Conservation (phyloP, 1,284 basidiomycete species). For the Microbotryum silenes-acaulis region DNA sequence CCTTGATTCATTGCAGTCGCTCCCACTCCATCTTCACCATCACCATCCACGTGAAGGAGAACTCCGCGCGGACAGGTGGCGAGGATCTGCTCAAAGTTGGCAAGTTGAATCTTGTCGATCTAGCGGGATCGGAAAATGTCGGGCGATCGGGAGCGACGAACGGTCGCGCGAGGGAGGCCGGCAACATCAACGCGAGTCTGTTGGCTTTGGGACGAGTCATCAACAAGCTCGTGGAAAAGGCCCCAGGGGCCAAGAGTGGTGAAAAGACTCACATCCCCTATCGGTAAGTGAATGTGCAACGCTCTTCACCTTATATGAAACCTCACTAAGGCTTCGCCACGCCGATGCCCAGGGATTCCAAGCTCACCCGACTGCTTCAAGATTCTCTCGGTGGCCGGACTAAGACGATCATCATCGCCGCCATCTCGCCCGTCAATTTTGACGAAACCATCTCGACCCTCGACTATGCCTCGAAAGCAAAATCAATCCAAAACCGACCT, state of each 20-base stretch:
- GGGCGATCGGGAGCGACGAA: slow-evolving; percentile 93
- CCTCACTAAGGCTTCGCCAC: neutral
- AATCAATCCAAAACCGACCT: slow-evolving; percentile 91
- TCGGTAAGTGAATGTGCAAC: slow-evolving; percentile 49
- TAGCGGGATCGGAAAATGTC: slow-evolving; percentile 97
- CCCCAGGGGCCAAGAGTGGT: slow-evolving; percentile 3
- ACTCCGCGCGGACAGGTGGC: slow-evolving; percentile 50
- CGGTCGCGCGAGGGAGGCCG: slow-evolving; percentile 89
- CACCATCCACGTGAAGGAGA: slow-evolving; percentile 86
- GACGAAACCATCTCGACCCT: slow-evolving; percentile 97
- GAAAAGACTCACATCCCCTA: slow-evolving; percentile 66
- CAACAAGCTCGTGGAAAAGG: slow-evolving; percentile 85
- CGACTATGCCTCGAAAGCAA: slow-evolving; percentile 92
- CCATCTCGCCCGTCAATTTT: slow-evolving; percentile 86
- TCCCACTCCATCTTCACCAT: slow-evolving; percentile 98
- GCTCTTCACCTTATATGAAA: neutral
- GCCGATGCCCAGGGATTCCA: slow-evolving; percentile 48
- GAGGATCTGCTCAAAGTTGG: slow-evolving; percentile 89
- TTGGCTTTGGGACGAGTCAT: slow-evolving; percentile 94
- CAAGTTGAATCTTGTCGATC: slow-evolving; percentile 93
- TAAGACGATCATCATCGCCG: slow-evolving; percentile 97
- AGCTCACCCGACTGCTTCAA: slow-evolving; percentile 93
- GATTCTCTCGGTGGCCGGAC: slow-evolving; percentile 97
- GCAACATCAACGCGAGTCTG: slow-evolving; percentile 98
- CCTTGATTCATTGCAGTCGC: slow-evolving; percentile 49